phyloP scores from a whole-genome alignment of 257 asterid genomes.

The Plantago ovata region DNA sequence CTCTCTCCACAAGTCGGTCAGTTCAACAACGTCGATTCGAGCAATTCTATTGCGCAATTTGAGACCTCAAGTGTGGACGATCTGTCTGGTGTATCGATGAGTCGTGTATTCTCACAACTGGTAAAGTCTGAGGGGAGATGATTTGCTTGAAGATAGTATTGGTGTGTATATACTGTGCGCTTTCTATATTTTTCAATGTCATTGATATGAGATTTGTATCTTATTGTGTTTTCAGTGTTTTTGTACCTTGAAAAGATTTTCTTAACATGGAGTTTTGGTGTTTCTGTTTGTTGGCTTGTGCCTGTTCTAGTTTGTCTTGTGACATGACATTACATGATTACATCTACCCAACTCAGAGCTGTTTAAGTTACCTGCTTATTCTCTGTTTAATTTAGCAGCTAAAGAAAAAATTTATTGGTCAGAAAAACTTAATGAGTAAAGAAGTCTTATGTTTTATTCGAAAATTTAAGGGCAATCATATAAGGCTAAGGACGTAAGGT shows the following conservation, averaged over 20 bases:
- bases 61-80: constrained; percentile 46
- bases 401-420: too few relatives aligned
- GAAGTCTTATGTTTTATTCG: too few relatives aligned
- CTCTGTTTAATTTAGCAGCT: too few relatives aligned
- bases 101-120: constrained; percentile 63
- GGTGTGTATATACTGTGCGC: background rate
- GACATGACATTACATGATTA: background rate
- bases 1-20: constrained; percentile 1
- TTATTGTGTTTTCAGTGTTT: background rate
- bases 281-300: background rate
- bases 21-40: constrained; percentile 17
- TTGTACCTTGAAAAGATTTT: constrained; percentile 7
- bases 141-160: constrained; percentile 9
- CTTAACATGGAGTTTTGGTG: background rate
- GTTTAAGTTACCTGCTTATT: background rate
- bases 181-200: background rate
- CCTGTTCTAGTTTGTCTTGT: background rate
- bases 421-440: too few relatives aligned
- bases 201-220: constrained; percentile 2
- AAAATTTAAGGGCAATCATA: too few relatives aligned
- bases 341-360: background rate
- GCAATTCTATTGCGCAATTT: constrained; percentile 29
- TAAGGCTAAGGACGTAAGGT: too few relatives aligned
- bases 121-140: constrained; percentile 68
- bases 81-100: constrained; percentile 61